Evolutionary conservation across 2,329 filamentous ascomycete genomes (phyloP).

Genomic region (Sporothrix protearum): DNA sequence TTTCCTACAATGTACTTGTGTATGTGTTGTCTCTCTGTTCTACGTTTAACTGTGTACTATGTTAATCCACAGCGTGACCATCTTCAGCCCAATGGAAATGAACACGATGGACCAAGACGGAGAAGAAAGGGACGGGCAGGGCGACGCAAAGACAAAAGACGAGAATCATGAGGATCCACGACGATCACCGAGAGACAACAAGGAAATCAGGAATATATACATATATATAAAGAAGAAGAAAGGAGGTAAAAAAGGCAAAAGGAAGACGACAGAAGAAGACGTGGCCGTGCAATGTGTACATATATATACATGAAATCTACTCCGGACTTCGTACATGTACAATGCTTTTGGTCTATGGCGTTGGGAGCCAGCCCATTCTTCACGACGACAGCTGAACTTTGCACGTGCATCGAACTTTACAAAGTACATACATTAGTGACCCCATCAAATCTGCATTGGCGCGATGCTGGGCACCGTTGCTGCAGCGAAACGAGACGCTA

Average conservation of each 20-base stretch:
- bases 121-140: not conserved
- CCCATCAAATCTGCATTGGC: not conserved
- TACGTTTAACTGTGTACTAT: too few relatives aligned
- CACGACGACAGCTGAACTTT: too few relatives aligned
- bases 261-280: not conserved
- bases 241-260: not conserved
- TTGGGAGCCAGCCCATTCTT: not conserved
- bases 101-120: not conserved
- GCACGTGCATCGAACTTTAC: not conserved
- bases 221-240: not conserved
- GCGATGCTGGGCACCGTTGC: slow-evolving; percentile 10
- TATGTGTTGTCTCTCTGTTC: too few relatives aligned
- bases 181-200: not conserved
- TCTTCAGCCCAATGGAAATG: not conserved
- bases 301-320: too few relatives aligned
- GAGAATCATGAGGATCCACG: not conserved
- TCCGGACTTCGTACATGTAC: too few relatives aligned
- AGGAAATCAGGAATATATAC: not conserved
- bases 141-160: not conserved
- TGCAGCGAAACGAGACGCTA: not conserved
- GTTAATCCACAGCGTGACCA: not conserved
- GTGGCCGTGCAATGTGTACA: not conserved
- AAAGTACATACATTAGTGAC: not conserved
- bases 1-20: too few relatives aligned
- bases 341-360: not conserved